Conservation (phyloP, 2,329 filamentous ascomycete genomes). For the Ceratocystis cacaofunesta region DNA sequence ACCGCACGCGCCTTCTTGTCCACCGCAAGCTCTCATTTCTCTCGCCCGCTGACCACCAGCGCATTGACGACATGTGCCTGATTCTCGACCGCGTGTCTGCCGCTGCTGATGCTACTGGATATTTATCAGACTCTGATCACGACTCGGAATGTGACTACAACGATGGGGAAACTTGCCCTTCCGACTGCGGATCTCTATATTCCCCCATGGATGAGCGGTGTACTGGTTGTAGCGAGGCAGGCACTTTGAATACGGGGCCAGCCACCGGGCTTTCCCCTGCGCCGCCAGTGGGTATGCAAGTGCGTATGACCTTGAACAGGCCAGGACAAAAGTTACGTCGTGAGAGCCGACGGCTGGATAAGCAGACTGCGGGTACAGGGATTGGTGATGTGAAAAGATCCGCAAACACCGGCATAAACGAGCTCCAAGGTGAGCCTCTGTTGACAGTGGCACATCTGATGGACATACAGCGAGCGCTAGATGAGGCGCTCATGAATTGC, state of each 20-base stretch:
- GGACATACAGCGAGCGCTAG: background rate
- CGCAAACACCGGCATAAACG: background rate
- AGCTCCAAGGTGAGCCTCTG: background rate
- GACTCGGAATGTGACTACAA: background rate
- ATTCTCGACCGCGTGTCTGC: slow-evolving; percentile 2
- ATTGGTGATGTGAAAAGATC: background rate
- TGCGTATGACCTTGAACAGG: background rate
- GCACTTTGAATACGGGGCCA: background rate
- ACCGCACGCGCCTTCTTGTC: slow-evolving; percentile 3
- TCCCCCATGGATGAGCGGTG: background rate
- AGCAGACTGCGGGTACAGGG: background rate
- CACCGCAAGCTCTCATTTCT: slow-evolving; percentile 9
- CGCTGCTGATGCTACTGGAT: background rate
- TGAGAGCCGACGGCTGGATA: background rate
- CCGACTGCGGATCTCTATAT: background rate
- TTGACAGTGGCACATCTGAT: background rate
- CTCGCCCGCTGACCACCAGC: background rate
- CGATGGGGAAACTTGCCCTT: too few relatives aligned
- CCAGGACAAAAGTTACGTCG: background rate
- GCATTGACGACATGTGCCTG: slow-evolving; percentile 10
- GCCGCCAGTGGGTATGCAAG: background rate
- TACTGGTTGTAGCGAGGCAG: background rate
- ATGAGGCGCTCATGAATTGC: background rate
- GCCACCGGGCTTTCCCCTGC: background rate
- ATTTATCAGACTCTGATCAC: background rate